Evolutionary conservation across 441 rosid genomes (phyloP), one percentile per base, ranked within the genome.

Genomic region (Populus hybrid): DNA sequence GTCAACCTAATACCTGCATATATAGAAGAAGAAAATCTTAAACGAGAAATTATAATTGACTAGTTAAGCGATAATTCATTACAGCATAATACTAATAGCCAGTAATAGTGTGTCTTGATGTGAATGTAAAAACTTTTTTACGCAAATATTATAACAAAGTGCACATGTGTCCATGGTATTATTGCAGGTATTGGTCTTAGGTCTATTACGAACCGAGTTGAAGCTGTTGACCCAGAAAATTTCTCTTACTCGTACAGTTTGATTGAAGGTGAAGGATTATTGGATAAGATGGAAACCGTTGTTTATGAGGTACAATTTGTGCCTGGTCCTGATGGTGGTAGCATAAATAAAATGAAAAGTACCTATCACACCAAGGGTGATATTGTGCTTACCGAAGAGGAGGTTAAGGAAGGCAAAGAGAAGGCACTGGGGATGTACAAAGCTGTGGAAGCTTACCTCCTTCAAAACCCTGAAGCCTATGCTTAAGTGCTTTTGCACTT

Each of bases 371-470:
- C 79, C 9, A 71, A 70, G 36, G 70, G 70, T 20, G 75, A 71
- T 14, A 2, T 38, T 71, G 74, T 26, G 42, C 63, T 40, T 23
- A 18, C n/a, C 6, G 70, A 77, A 38, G 79, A 63, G 40, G 64
- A 63, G 38, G 21, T 77, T 28, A 77, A 38, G 74, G 63, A 42
- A 2, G 83, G 87, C 5, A 81, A 79, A 71, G 80, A 76, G 24
- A 81, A 76, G 76, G 82, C 84, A 12, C 2, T 61, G n/a, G 84
- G 69, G 3, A 18, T 86, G 61, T 81, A 74, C 85, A 86, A 86
- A 74, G 85, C 79, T n/a, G 71, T 84, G 10, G 86, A 83, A 76
- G 83, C 76, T 68, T 78, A 81, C 35, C 82, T 81, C 66, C 59
- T 50, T 38, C 81, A 82, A 75, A 83, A 83, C 21, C 88, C 80